Evolutionary conservation across 2,329 filamentous ascomycete genomes (phyloP).

Genomic region (Chaetomium sp.): DNA sequence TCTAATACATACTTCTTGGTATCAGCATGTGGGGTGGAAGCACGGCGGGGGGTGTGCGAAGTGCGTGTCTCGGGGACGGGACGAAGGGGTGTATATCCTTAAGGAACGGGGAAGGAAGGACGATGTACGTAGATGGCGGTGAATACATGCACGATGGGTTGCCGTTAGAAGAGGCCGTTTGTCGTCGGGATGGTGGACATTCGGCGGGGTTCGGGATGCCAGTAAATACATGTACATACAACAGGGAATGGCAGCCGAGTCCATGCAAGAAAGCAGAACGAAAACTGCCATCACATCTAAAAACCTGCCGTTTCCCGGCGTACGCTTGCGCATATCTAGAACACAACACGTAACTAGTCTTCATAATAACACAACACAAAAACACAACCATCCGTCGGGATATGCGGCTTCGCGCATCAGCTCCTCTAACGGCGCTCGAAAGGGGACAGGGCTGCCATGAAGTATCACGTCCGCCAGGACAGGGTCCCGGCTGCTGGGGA

Average conservation of each 20-base stretch:
- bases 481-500: constrained; percentile 82
- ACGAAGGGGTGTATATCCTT: neutral
- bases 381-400: constrained; percentile 87
- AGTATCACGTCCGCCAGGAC: constrained; percentile 82
- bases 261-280: neutral
- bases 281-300: neutral
- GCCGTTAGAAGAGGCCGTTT: neutral
- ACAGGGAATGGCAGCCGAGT: neutral
- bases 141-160: neutral
- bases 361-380: constrained; percentile 73
- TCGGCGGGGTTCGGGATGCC: neutral
- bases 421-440: constrained; percentile 78
- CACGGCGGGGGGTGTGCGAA: neutral
- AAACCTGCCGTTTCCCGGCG: neutral
- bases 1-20: constrained; percentile 15
- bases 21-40: neutral
- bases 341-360: neutral
- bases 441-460: constrained; percentile 82
- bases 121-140: constrained; percentile 1
- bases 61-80: neutral
- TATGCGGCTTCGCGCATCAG: constrained; percentile 82
- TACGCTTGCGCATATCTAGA: neutral
- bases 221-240: neutral
- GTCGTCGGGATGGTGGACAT: neutral
- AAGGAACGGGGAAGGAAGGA: neutral